These are phyloP conservation scores for Calonectria pseudoreteaudii DNA, from an alignment of 2,329 filamentous ascomycete species.

Conservation along the genomic window DNA sequence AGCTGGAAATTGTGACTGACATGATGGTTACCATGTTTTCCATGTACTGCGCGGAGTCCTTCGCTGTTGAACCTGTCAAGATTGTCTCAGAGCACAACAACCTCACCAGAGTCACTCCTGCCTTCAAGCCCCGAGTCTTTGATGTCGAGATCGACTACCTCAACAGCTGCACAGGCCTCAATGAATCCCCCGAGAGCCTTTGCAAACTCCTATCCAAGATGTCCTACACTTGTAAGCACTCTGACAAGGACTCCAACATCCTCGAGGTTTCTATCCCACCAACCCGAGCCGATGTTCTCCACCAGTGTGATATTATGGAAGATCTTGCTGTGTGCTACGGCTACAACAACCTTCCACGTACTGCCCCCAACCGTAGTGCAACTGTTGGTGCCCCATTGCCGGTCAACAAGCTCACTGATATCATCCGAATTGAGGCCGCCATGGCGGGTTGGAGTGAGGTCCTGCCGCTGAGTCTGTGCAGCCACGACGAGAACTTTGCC, in stretches of 20 bases:
- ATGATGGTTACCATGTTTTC: conserved; percentile 99
- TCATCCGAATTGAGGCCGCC: conserved; percentile 87
- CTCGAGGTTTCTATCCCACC: conserved; percentile 87
- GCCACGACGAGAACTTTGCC: conserved; percentile 96
- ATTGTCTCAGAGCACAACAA: conserved; percentile 93
- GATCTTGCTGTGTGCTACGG: conserved; percentile 97
- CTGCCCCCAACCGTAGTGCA: conserved; percentile 86
- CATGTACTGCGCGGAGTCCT: conserved; percentile 86
- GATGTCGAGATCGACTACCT: conserved; percentile 93
- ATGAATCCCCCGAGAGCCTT: conserved; percentile 79
- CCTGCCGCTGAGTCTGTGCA: conserved; percentile 95
- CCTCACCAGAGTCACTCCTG: conserved; percentile 83
- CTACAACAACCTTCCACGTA: conserved; percentile 93
- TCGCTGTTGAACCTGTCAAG: conserved; percentile 93
- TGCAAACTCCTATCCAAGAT: conserved; percentile 88
- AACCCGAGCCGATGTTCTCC: conserved; percentile 92
- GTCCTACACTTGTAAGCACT: conserved; percentile 85
- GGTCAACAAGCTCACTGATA: conserved; percentile 95
- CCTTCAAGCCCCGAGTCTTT: conserved; percentile 80
- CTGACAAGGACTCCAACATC: conserved; percentile 74
- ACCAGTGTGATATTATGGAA: conserved; percentile 99
- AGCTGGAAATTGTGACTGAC: conserved; percentile 94
- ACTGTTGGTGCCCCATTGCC: conserved; percentile 88
- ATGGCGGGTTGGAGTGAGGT: conserved; percentile 98
- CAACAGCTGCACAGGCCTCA: conserved; percentile 89